Evolutionary conservation across 2,329 filamentous ascomycete species (phyloP).

Genomic region (Grosmannia penicillata): DNA sequence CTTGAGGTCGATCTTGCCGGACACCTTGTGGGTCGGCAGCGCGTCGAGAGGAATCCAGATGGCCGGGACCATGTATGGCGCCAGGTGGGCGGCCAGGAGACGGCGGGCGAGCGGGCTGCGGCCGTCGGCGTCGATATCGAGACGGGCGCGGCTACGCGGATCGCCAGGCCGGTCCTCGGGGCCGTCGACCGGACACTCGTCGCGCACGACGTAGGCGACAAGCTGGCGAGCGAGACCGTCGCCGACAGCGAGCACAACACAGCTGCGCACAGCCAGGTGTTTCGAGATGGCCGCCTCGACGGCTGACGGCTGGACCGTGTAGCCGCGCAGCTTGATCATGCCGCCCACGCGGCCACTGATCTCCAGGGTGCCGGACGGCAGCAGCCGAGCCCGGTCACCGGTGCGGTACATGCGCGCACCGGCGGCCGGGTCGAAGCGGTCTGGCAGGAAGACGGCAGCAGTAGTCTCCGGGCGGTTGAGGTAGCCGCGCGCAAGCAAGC

Average conservation of each 20-base stretch:
- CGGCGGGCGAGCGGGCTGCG: conserved; percentile 56
- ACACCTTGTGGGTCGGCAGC: conserved; percentile 63
- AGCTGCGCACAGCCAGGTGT: conserved; percentile 55
- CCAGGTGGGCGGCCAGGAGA: conserved; percentile 49
- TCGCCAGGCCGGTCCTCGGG: conserved; percentile 1
- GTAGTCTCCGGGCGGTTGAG: conserved; percentile 69
- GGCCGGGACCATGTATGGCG: conserved; percentile 72
- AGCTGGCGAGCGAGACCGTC: conserved; percentile 63
- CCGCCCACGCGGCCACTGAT: conserved; percentile 63
- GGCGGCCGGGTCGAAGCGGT: conserved; percentile 42
- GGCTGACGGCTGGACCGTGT: conserved; percentile 63
- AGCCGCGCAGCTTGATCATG: conserved; percentile 71
- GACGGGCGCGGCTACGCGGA: conserved; percentile 34
- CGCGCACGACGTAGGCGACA: conserved; percentile 61
- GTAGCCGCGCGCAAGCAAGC: conserved; percentile 59
- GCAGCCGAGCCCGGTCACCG: conserved; percentile 53
- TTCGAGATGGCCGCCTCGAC: conserved; percentile 60
- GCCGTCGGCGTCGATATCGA: conserved; percentile 55
- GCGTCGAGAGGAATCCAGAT: conserved; percentile 60
- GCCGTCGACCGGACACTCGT: conserved; percentile 35
- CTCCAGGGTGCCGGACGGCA: conserved; percentile 54
- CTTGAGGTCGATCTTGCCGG: conserved; percentile 65
- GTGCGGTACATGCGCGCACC: conserved; percentile 61
- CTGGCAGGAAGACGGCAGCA: conserved; percentile 51
- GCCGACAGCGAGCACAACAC: conserved; percentile 58